Evolutionary conservation across 306 rosid species (phyloP).

Genomic region (Trifolium subterraneum): DNA sequence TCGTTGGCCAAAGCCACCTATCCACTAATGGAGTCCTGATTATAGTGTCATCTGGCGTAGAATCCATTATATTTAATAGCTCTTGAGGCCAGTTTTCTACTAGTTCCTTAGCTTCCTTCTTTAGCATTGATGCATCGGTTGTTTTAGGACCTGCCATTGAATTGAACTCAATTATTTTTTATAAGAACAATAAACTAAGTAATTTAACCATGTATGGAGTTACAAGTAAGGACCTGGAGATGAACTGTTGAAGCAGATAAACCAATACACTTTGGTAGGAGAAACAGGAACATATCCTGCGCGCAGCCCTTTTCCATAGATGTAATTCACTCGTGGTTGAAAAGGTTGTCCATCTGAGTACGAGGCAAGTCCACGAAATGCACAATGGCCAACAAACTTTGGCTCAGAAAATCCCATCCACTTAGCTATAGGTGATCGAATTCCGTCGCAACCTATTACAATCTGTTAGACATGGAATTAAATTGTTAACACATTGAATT

Average conservation of each 20-base stretch:
- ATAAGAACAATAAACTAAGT: conserved; percentile 5
- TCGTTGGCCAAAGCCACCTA: conserved; percentile 86
- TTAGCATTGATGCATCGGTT: conserved; percentile 56
- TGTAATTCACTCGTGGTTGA: conserved; percentile 64
- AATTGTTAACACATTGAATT: conserved; percentile 41
- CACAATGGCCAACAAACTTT: conserved; percentile 71
- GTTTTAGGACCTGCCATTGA: conserved; percentile 65
- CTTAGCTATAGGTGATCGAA: conserved; percentile 80
- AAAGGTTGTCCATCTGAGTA: conserved; percentile 73
- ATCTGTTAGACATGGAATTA: conserved; percentile 52
- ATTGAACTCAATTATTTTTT: conserved; percentile 6
- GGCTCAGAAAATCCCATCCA: conserved; percentile 91
- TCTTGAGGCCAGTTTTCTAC: conserved; percentile 69
- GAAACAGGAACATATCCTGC: conserved; percentile 91
- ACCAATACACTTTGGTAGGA: conserved; percentile 89
- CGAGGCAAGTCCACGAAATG: conserved; percentile 76
- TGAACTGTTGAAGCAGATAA: conserved; percentile 78
- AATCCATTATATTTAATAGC: conserved; percentile 58
- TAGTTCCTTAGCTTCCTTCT: conserved; percentile 71
- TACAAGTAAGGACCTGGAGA: conserved; percentile 65
- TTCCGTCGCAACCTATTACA: conserved; percentile 90
- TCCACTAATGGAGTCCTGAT: conserved; percentile 76
- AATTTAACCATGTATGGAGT: neutral
- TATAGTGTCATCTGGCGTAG: conserved; percentile 69
- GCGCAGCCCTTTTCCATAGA: conserved; percentile 80